phyloP scores from a whole-genome alignment of 495 filamentous ascomycete species.

The Aspergillus sclerotiicarbonarius region DNA sequence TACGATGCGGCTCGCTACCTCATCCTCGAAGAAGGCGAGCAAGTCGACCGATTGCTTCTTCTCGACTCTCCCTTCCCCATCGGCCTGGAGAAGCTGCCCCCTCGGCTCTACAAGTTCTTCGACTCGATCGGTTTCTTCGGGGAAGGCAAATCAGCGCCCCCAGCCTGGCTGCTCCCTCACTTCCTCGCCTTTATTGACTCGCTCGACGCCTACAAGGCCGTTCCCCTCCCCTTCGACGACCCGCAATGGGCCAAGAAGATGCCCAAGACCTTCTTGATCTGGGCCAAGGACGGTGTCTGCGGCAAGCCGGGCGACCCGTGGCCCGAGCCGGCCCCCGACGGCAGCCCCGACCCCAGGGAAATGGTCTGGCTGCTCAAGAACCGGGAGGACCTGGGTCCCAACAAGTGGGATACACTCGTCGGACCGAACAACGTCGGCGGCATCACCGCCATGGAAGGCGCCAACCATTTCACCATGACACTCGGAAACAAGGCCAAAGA shows the following conservation, averaged over 20 bases:
- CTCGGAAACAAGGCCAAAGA: slow-evolving; percentile 37
- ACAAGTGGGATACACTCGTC: slow-evolving; percentile 76
- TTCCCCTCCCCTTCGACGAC: slow-evolving; percentile 37
- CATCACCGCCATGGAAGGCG: slow-evolving; percentile 45
- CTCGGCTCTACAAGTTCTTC: slow-evolving; percentile 75
- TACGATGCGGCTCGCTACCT: slow-evolving; percentile 79
- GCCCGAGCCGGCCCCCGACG: slow-evolving; percentile 65
- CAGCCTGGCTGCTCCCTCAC: slow-evolving; percentile 79
- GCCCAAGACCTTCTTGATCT: slow-evolving; percentile 68
- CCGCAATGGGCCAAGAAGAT: slow-evolving; percentile 41
- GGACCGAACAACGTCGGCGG: slow-evolving; percentile 64
- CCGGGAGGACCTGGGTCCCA: slow-evolving; percentile 72
- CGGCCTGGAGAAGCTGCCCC: slow-evolving; percentile 73
- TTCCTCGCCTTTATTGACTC: slow-evolving; percentile 75
- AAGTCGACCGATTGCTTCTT: slow-evolving; percentile 71
- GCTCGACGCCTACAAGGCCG: slow-evolving; percentile 67
- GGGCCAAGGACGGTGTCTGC: slow-evolving; percentile 81
- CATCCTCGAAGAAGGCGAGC: slow-evolving; percentile 61
- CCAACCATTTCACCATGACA: slow-evolving; percentile 46
- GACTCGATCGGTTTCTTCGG: slow-evolving; percentile 78
- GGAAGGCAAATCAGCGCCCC: slow-evolving; percentile 62
- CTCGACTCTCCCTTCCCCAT: slow-evolving; percentile 82
- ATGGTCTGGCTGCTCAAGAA: slow-evolving; percentile 79
- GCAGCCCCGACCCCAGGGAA: slow-evolving; percentile 51
- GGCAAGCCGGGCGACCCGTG: slow-evolving; percentile 64